These are phyloP conservation scores for Lactarius hengduanensis DNA, from an alignment of 768 basidiomycete species.

Conservation along the genomic window DNA sequence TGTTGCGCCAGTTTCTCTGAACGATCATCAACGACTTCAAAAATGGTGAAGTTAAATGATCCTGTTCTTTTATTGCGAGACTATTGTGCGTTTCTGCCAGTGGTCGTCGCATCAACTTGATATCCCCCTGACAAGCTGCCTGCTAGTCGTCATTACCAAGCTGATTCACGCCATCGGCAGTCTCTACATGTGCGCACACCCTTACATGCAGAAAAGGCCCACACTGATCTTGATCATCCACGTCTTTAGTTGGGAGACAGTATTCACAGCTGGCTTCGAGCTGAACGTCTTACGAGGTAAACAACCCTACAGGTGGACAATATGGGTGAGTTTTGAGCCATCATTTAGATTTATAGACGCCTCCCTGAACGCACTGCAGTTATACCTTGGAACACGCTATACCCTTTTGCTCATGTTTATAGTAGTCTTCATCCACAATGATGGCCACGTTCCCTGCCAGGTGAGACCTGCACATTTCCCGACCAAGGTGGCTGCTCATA, in stretches of 20 bases:
- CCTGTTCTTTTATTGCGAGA: background rate
- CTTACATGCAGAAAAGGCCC: background rate
- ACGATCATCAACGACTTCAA: background rate
- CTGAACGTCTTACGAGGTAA: slow-evolving; percentile 9
- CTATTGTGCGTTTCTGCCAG: background rate
- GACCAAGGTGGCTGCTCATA: too few relatives aligned
- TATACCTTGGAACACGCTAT: slow-evolving; percentile 10
- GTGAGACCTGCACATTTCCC: background rate
- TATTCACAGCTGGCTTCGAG: background rate
- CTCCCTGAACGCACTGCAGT: background rate
- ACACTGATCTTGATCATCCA: background rate
- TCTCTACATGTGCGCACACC: background rate
- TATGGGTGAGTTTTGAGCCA: background rate
- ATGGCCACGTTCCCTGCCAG: background rate
- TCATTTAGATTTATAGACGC: background rate
- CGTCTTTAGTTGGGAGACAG: background rate
- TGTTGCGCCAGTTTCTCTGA: background rate
- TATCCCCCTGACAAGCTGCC: background rate
- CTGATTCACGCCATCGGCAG: background rate
- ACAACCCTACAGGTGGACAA: slow-evolving; percentile 6
- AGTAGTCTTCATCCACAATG: background rate
- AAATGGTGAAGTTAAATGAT: background rate
- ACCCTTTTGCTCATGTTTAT: background rate
- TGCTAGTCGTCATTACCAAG: background rate
- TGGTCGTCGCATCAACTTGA: background rate